Evolutionary conservation across 73 alveolate genomes (phyloP).

Genomic region (Tetrahymena thermophila): DNA sequence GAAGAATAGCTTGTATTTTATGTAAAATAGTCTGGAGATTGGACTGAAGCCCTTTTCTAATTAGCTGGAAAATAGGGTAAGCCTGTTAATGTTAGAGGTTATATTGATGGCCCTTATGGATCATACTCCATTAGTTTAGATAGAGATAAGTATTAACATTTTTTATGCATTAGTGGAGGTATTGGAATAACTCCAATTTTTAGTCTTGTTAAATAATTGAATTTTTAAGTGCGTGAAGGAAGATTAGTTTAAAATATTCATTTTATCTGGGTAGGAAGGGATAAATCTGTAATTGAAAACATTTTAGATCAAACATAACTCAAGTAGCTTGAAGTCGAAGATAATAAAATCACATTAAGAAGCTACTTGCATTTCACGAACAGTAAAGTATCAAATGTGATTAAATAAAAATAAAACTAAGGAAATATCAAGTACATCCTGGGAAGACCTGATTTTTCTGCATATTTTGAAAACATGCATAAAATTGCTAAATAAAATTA

Average conservation of each 20-base stretch:
- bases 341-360: neutral
- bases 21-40: neutral
- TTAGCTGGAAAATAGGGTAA: neutral
- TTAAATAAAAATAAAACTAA: neutral
- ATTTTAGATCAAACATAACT: neutral
- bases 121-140: neutral
- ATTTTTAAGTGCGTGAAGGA: neutral
- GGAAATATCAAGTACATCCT: neutral
- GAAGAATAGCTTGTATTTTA: neutral
- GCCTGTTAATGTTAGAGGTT: neutral
- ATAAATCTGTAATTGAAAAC: neutral
- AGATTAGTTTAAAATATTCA: neutral
- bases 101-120: neutral
- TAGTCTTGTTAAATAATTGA: neutral
- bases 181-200: neutral
- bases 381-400: neutral
- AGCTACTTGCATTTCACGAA: neutral
- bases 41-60: neutral
- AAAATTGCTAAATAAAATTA: neutral
- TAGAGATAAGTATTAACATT: neutral
- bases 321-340: neutral
- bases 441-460: neutral
- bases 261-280: neutral
- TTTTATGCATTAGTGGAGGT: neutral
- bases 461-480: neutral